phyloP scores from a whole-genome alignment of 2,329 filamentous ascomycete genomes.

The Alternaria consortialis region DNA sequence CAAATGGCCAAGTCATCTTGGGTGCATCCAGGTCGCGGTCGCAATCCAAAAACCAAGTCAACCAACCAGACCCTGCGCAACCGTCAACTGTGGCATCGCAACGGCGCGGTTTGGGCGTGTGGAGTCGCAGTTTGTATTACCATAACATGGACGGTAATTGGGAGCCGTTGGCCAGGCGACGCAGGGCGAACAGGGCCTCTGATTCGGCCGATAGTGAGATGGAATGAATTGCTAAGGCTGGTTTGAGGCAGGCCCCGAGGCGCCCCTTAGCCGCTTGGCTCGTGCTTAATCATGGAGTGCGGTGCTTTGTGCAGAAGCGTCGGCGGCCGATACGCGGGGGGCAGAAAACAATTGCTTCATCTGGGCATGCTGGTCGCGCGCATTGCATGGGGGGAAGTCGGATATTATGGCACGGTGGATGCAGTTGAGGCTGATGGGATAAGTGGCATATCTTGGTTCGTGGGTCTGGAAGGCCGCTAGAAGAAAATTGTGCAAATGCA shows the following conservation, averaged over 20 bases:
- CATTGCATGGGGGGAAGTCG: conserved; percentile 15
- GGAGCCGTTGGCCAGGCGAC: conserved; percentile 26
- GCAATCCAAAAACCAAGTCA: background rate
- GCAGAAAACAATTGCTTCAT: conserved; percentile 6
- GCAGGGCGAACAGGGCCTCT: conserved; percentile 11
- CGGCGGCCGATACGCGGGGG: conserved; percentile 27
- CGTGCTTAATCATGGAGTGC: conserved; percentile 22
- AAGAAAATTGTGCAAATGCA: conserved; percentile 28
- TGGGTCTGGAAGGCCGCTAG: conserved; percentile 27
- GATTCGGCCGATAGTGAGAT: conserved; percentile 24
- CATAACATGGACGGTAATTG: conserved; percentile 21
- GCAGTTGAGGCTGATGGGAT: conserved; percentile 8
- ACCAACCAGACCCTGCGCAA: conserved; percentile 17
- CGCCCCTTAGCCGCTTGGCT: conserved; percentile 21
- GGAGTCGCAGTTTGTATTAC: conserved; percentile 17
- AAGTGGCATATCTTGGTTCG: conserved; percentile 9
- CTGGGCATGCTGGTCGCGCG: conserved; percentile 8
- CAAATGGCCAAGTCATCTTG: background rate
- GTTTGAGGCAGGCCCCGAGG: conserved; percentile 23
- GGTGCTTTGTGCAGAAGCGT: conserved; percentile 21
- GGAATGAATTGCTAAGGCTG: conserved; percentile 18
- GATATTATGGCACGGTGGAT: conserved; percentile 7
- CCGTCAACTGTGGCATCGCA: conserved; percentile 9
- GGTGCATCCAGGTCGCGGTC: background rate
- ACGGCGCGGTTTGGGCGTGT: conserved; percentile 16